phyloP scores from a whole-genome alignment of 1,139 yeast genomes.

The Taphrina wiesneri region DNA sequence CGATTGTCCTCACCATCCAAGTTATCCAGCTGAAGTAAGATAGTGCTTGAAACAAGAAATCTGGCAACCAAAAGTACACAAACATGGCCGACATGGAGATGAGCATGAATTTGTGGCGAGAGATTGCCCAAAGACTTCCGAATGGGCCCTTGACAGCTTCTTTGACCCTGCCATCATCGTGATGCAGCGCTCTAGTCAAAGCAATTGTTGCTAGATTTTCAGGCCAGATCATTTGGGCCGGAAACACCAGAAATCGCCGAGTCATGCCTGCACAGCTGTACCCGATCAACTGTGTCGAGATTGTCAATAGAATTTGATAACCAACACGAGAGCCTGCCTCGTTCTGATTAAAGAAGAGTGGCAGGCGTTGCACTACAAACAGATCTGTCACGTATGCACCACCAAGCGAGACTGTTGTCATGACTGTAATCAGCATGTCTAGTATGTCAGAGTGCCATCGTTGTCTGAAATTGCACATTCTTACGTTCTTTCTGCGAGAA shows the following conservation, averaged over 20 bases:
- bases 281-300: slow-evolving; percentile 57
- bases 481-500: slow-evolving; percentile 43
- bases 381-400: slow-evolving; percentile 54
- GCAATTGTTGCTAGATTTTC: slow-evolving; percentile 19
- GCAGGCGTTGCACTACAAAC: slow-evolving; percentile 36
- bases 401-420: slow-evolving; percentile 60
- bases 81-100: slow-evolving; percentile 49
- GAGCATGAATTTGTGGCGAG: slow-evolving; percentile 54
- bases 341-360: slow-evolving; percentile 3
- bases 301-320: slow-evolving; percentile 56
- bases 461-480: slow-evolving; percentile 52
- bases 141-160: slow-evolving; percentile 44
- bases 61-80: slow-evolving; percentile 61
- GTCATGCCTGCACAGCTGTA: slow-evolving; percentile 65
- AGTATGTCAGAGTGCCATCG: slow-evolving; percentile 65
- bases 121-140: slow-evolving; percentile 59
- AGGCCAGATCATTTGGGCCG: slow-evolving; percentile 69
- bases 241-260: slow-evolving; percentile 59
- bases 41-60: slow-evolving; percentile 55
- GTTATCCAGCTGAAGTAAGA: slow-evolving; percentile 53
- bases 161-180: slow-evolving; percentile 2
- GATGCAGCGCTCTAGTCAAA: slow-evolving; percentile 29
- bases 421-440: slow-evolving; percentile 61
- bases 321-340: slow-evolving; percentile 47
- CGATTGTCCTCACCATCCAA: slow-evolving; percentile 7